phyloP scores from a whole-genome alignment of 2,329 filamentous ascomycete species.

The Penicillium verrucosum region DNA sequence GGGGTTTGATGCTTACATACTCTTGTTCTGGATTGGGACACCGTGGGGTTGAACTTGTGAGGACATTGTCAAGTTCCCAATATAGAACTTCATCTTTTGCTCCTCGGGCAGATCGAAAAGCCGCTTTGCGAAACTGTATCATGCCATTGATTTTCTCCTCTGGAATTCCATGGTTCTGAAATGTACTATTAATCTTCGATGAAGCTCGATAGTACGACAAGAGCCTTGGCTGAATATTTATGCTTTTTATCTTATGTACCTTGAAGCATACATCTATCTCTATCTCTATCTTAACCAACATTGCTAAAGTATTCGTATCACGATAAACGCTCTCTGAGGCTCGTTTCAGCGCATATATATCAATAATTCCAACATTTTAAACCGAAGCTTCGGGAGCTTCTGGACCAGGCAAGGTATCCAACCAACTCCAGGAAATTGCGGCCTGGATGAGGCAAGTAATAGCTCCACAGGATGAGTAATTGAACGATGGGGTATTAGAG shows the following conservation, averaged over 20 bases:
- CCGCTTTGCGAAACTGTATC: conserved; percentile 27
- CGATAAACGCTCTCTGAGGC: background rate
- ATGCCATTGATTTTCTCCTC: conserved; percentile 12
- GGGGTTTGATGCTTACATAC: background rate
- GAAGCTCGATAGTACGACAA: accelerated
- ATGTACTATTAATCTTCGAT: background rate
- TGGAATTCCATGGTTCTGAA: conserved; percentile 26
- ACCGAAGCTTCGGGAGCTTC: background rate
- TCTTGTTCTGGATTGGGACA: background rate
- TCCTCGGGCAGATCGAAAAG: conserved; percentile 44
- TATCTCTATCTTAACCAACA: background rate
- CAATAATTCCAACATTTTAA: background rate
- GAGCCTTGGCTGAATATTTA: too few relatives aligned
- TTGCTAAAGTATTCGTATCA: background rate
- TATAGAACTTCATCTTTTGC: conserved; percentile 45
- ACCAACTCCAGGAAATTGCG: conserved; percentile 2
- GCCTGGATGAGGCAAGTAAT: conserved; percentile 2
- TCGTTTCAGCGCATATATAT: background rate
- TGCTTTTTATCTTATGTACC: background rate
- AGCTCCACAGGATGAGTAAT: background rate
- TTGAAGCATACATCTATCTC: background rate
- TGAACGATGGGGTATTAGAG: background rate
- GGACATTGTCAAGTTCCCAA: conserved; percentile 15
- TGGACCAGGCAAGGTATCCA: background rate
- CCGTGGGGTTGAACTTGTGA: background rate